phyloP scores from a whole-genome alignment of 2,329 filamentous ascomycete genomes.

The Cladosporium sp. region DNA sequence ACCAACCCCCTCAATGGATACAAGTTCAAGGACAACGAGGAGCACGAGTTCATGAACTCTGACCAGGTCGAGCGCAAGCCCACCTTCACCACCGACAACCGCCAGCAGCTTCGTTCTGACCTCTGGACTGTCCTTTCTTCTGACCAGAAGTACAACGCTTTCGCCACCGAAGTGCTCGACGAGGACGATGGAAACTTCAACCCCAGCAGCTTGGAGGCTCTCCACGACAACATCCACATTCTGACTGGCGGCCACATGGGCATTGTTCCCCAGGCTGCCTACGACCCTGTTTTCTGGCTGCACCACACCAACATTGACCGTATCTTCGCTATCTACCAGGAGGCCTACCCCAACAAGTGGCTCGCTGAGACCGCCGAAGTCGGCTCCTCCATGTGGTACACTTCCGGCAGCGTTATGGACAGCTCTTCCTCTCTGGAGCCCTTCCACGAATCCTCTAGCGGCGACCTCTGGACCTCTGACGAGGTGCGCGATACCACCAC shows the following conservation, averaged over 20 bases:
- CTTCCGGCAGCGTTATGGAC: conserved; percentile 4
- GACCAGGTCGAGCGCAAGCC: conserved; percentile 13
- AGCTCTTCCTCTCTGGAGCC: conserved; percentile 48
- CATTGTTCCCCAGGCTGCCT: conserved; percentile 16
- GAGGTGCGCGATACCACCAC: conserved; percentile 53
- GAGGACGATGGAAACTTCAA: conserved; percentile 9
- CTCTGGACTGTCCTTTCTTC: conserved; percentile 13
- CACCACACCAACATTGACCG: conserved; percentile 19
- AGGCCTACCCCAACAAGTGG: conserved; percentile 23
- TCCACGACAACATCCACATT: conserved; percentile 15
- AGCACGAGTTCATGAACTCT: conserved; percentile 9
- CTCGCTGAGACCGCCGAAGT: conserved; percentile 6
- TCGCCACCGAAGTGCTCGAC: conserved; percentile 9
- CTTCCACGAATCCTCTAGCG: conserved; percentile 56
- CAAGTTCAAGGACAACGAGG: conserved; percentile 12
- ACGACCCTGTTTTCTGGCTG: conserved; percentile 19
- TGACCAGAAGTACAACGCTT: conserved; percentile 12
- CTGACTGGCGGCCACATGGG: conserved; percentile 14
- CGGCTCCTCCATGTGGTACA: conserved; percentile 7
- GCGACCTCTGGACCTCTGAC: conserved; percentile 64
- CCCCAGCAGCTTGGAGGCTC: conserved; percentile 13
- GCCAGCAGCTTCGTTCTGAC: conserved; percentile 12
- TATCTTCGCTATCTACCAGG: conserved; percentile 18
- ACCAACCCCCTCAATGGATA: conserved; percentile 14
- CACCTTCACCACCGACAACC: conserved; percentile 7